phyloP scores from a whole-genome alignment of 164 flowering plant genomes.

The Macadamia tetraphylla region DNA sequence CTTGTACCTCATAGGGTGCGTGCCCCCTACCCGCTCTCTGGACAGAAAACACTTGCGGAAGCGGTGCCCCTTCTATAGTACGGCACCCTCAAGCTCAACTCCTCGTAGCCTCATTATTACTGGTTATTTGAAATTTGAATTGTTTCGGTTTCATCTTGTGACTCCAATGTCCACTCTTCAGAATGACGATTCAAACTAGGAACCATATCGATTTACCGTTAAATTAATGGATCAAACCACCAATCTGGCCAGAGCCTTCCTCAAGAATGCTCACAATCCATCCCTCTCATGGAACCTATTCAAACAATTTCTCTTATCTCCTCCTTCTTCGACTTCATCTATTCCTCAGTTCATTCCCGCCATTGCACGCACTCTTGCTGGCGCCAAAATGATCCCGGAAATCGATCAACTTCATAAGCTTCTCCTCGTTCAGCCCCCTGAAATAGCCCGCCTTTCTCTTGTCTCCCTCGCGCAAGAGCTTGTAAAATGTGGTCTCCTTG shows the following conservation, averaged over 20 bases:
- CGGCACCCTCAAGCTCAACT: no score
- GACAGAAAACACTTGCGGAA: no score
- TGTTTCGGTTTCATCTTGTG: no score
- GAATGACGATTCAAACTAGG: background rate
- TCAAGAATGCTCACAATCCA: slow-evolving; percentile 50
- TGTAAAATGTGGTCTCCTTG: slow-evolving; percentile 35
- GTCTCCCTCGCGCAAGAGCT: slow-evolving; percentile 26
- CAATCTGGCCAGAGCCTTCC: slow-evolving; percentile 36
- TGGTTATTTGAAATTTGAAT: no score
- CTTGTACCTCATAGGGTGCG: no score
- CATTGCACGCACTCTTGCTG: slow-evolving; percentile 50
- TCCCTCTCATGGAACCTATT: slow-evolving; percentile 69
- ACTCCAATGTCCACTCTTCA: no score
- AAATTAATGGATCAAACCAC: slow-evolving; percentile 19
- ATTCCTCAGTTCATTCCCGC: slow-evolving; percentile 28
- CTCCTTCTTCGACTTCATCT: slow-evolving; percentile 19
- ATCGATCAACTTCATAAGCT: slow-evolving; percentile 52
- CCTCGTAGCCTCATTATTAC: no score
- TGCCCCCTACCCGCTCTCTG: no score
- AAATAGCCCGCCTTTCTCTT: slow-evolving; percentile 21
- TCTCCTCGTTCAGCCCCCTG: slow-evolving; percentile 25
- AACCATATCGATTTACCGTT: slow-evolving; percentile 5
- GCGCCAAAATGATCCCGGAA: slow-evolving; percentile 48
- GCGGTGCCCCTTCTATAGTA: no score
- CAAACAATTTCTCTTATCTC: slow-evolving; percentile 47